Evolutionary conservation across 495 filamentous ascomycete species (phyloP).

Genomic region (Stereocaulon alpinum): DNA sequence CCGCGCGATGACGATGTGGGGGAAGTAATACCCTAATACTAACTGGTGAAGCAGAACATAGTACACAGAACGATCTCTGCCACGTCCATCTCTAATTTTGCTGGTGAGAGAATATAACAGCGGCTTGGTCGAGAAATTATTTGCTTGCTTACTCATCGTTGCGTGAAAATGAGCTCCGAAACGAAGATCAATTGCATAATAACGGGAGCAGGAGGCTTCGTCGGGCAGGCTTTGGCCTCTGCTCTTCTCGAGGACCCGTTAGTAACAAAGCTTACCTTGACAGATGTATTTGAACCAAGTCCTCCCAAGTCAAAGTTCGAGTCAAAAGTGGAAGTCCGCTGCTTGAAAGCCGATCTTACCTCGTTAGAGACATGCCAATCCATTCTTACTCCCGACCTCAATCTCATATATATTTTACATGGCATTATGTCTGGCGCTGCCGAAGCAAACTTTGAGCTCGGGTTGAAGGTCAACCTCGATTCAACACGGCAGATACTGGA

Average conservation of each 20-base stretch:
- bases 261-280: slow-evolving; percentile 47
- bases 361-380: slow-evolving; percentile 27
- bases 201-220: slow-evolving; percentile 61
- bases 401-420: slow-evolving; percentile 65
- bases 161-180: background rate
- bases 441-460: slow-evolving; percentile 66
- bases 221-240: slow-evolving; percentile 56
- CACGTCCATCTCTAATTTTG: background rate
- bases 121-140: too few species aligned
- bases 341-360: slow-evolving; percentile 54
- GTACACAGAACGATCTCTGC: background rate
- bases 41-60: too few species aligned
- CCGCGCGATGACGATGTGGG: slow-evolving; percentile 14
- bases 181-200: slow-evolving; percentile 53
- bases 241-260: slow-evolving; percentile 48
- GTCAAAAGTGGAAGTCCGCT: slow-evolving; percentile 34
- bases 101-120: background rate
- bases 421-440: slow-evolving; percentile 76
- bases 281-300: slow-evolving; percentile 50
- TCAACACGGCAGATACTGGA: slow-evolving; percentile 56
- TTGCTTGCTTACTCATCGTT: background rate
- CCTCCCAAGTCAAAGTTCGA: slow-evolving; percentile 40
- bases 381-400: slow-evolving; percentile 18
- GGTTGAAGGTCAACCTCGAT: slow-evolving; percentile 64
- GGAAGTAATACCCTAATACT: background rate